These are phyloP conservation scores for Physcia stellaris DNA, from an alignment of 495 filamentous ascomycete genomes.

Conservation along the genomic window DNA sequence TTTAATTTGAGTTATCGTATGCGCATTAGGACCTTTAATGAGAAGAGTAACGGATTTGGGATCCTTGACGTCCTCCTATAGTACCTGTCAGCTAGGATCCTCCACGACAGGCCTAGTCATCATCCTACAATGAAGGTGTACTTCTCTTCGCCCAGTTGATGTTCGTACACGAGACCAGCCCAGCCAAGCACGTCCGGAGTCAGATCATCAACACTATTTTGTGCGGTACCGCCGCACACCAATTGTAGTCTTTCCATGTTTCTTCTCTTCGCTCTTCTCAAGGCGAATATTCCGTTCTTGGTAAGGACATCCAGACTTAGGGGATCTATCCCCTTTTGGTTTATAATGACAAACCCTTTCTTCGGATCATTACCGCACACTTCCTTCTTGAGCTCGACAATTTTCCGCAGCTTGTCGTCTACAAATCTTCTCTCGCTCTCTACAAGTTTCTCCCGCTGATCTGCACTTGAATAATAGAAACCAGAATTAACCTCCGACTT, in stretches of 20 bases:
- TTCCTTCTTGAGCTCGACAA: conserved; percentile 95
- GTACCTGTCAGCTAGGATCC: conserved; percentile 14
- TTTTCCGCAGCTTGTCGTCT: conserved; percentile 92
- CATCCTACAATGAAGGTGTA: conserved; percentile 79
- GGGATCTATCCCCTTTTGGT: conserved; percentile 98
- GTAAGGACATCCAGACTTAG: conserved; percentile 87
- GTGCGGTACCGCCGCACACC: conserved; percentile 76
- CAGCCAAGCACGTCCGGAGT: conserved; percentile 82
- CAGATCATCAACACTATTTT: conserved; percentile 93
- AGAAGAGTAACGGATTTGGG: conserved; percentile 97
- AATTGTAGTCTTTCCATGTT: conserved; percentile 98
- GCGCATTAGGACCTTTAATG: conserved; percentile 93
- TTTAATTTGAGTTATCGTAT: conserved; percentile 91
- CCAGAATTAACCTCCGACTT: conserved; percentile 98
- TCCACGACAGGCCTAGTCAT: too few species aligned
- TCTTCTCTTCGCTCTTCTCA: conserved; percentile 86
- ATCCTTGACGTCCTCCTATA: conserved; percentile 84
- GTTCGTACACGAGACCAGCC: conserved; percentile 94
- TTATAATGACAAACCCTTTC: conserved; percentile 95
- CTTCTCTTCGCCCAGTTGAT: conserved; percentile 96
- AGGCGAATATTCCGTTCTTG: conserved; percentile 93
- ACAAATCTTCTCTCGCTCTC: conserved; percentile 94
- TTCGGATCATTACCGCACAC: conserved; percentile 90
- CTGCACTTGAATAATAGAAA: conserved; percentile 96
- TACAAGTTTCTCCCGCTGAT: conserved; percentile 93